These are phyloP conservation scores for Glomus cerebriforme DNA, from an alignment of 192 early-diverging fungal species.

Conservation along the genomic window DNA sequence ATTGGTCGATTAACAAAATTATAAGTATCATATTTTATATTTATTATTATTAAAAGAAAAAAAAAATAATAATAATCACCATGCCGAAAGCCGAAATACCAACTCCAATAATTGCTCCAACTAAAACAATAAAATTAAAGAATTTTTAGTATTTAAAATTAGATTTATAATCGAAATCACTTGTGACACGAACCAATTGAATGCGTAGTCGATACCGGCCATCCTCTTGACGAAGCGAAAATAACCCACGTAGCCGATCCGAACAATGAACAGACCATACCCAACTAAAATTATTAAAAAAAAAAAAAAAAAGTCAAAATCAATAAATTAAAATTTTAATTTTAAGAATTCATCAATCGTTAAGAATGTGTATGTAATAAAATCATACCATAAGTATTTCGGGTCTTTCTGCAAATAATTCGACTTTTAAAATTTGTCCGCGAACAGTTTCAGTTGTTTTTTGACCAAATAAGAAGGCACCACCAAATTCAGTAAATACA, in stretches of 20 bases:
- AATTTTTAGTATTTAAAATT: no score
- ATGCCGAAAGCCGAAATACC: slow-evolving; percentile 74
- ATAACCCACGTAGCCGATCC: slow-evolving; percentile 80
- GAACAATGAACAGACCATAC: slow-evolving; percentile 79
- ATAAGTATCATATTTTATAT: no score
- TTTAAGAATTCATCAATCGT: background rate
- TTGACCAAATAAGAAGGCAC: slow-evolving; percentile 75
- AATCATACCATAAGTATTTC: slow-evolving; percentile 68
- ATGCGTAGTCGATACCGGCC: slow-evolving; percentile 85
- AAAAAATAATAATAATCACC: background rate
- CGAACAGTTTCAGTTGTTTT: slow-evolving; percentile 79
- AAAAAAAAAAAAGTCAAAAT: no score
- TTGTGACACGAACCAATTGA: background rate
- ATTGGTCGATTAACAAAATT: no score
- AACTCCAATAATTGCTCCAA: slow-evolving; percentile 76
- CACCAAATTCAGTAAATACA: slow-evolving; percentile 78
- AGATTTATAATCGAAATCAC: background rate
- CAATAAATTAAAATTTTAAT: no score
- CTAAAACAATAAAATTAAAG: no score
- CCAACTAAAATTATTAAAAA: slow-evolving; percentile 39
- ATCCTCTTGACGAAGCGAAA: slow-evolving; percentile 64
- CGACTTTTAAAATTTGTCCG: slow-evolving; percentile 66
- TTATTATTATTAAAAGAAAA: no score
- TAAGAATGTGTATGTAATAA: background rate
- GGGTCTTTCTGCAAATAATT: slow-evolving; percentile 58